These are phyloP conservation scores for Psilocybe cubensis DNA, from an alignment of 768 basidiomycete species.

Conservation along the genomic window DNA sequence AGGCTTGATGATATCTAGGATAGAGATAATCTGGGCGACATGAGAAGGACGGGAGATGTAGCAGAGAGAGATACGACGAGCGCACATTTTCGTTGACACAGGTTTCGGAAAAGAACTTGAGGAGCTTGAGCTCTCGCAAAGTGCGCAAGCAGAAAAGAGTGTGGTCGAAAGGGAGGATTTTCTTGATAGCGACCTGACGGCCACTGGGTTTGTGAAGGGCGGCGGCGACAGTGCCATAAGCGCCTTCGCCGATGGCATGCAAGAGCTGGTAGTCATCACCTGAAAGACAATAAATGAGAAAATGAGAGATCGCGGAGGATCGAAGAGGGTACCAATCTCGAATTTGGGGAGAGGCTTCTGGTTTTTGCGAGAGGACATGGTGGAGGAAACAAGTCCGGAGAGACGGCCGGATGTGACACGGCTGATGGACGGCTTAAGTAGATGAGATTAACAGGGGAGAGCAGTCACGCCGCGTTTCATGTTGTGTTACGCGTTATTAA, in stretches of 20 bases:
- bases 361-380: slow-evolving; percentile 60
- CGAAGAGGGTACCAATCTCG: slow-evolving; percentile 55
- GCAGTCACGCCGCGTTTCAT: neutral
- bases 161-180: slow-evolving; percentile 93
- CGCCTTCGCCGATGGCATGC: slow-evolving; percentile 81
- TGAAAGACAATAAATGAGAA: slow-evolving; percentile 29
- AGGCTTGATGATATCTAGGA: slow-evolving; percentile 90
- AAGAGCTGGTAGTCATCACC: slow-evolving; percentile 77
- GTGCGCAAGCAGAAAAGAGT: slow-evolving; percentile 90
- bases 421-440: slow-evolving; percentile 12
- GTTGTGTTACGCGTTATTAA: too few species aligned
- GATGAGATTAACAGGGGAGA: slow-evolving; percentile 22
- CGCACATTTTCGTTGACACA: slow-evolving; percentile 81
- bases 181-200: slow-evolving; percentile 93
- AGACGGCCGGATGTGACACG: slow-evolving; percentile 19
- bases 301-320: neutral
- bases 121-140: slow-evolving; percentile 87
- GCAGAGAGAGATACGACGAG: neutral
- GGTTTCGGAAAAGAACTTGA: slow-evolving; percentile 81
- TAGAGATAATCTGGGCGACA: slow-evolving; percentile 77
- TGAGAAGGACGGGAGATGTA: slow-evolving; percentile 2
- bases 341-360: slow-evolving; percentile 74
- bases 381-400: slow-evolving; percentile 20
- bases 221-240: slow-evolving; percentile 89
- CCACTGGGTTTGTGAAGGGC: slow-evolving; percentile 83